Percentiles rank a stretch among this genome's conserved stretches.
Conservation (phyloP, 1,284 basidiomycete genomes). For the Phylloboletellus chloephorus region DNA sequence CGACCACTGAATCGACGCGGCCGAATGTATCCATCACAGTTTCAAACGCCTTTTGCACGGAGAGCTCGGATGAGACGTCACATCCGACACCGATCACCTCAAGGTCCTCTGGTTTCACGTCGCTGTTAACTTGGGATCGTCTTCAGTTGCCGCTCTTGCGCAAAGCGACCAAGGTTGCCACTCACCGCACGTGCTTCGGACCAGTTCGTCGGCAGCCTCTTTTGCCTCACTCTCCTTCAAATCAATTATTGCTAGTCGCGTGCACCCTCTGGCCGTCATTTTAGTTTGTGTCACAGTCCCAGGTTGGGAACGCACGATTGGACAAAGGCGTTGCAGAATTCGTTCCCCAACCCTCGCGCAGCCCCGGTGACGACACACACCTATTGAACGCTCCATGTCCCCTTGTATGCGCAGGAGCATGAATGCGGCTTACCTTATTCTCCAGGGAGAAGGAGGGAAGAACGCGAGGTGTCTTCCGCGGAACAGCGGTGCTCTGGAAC, state of each 20-base stretch:
- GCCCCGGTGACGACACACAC: conserved; percentile 94
- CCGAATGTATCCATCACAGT: conserved; percentile 71
- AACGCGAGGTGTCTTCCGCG: conserved; percentile 25
- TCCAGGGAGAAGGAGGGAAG: conserved; percentile 65
- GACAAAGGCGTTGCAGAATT: conserved; percentile 86
- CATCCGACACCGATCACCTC: conserved; percentile 77
- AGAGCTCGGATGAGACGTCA: conserved; percentile 82
- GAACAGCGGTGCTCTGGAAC: conserved; percentile 23
- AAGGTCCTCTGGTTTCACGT: conserved; percentile 55
- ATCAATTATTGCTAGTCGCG: conserved; percentile 79
- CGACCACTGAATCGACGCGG: conserved; percentile 81
- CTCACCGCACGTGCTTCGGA: conserved; percentile 49
- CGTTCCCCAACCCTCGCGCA: conserved; percentile 82
- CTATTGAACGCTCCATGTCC: conserved; percentile 36
- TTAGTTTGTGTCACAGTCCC: background rate
- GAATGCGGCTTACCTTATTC: conserved; percentile 46
- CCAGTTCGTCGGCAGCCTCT: conserved; percentile 70
- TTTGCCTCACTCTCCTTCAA: conserved; percentile 71
- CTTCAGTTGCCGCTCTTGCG: conserved; percentile 31
- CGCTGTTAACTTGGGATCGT: conserved; percentile 52
- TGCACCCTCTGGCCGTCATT: conserved; percentile 60
- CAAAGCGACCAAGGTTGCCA: conserved; percentile 13
- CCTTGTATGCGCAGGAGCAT: background rate
- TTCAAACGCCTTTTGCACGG: conserved; percentile 70
- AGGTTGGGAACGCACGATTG: conserved; percentile 59